These are phyloP conservation scores for Ceratobasidium sp. DNA, from an alignment of 1,284 basidiomycete species.

Conservation along the genomic window DNA sequence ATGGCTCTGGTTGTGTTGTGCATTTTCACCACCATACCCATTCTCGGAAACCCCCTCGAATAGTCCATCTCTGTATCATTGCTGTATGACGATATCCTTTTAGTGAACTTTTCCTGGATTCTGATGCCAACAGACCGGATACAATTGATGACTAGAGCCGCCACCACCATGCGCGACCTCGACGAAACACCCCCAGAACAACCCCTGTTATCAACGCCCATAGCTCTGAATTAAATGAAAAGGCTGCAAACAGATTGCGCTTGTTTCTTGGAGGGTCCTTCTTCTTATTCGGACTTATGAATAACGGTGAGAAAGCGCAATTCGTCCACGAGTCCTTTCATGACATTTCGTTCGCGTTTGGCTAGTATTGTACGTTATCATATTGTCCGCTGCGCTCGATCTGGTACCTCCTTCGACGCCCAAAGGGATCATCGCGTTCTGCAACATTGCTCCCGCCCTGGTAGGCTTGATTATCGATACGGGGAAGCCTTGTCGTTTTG, in stretches of 20 bases:
- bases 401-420: conserved; percentile 89
- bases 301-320: conserved; percentile 58
- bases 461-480: conserved; percentile 46
- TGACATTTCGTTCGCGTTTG: conserved; percentile 4
- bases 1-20: background rate
- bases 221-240: background rate
- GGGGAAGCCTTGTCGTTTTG: background rate
- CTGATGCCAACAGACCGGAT: conserved; percentile 19
- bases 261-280: conserved; percentile 61
- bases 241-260: conserved; percentile 43
- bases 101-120: background rate
- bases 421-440: conserved; percentile 92
- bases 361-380: conserved; percentile 91
- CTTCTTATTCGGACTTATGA: conserved; percentile 67
- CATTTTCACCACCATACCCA: conserved; percentile 1
- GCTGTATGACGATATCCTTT: conserved; percentile 2
- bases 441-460: conserved; percentile 84
- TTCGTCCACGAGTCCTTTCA: background rate
- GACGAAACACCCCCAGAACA: conserved; percentile 10
- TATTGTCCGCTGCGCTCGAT: conserved; percentile 94
- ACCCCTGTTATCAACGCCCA: conserved; percentile 4
- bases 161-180: conserved; percentile 3
- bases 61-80: background rate
- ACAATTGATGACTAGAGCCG: background rate
- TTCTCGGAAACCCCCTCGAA: background rate